Conservation (phyloP, 1,284 basidiomycete species). For the Cerrena zonata region DNA sequence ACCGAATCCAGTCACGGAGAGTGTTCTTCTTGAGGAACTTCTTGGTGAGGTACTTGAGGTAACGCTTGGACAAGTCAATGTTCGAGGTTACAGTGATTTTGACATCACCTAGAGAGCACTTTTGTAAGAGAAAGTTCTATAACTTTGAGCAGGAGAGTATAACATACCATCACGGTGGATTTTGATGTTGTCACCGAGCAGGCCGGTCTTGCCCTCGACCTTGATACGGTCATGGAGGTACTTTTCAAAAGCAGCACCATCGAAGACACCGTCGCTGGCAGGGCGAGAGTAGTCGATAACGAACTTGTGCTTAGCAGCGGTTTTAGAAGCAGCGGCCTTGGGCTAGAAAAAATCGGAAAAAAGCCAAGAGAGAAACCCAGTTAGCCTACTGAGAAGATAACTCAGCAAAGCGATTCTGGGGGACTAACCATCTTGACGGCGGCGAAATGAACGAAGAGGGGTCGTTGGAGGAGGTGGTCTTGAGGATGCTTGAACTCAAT, state of each 20-base stretch:
- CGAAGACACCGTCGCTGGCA: conserved; percentile 85
- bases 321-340: conserved; percentile 66
- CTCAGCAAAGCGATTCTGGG: conserved; percentile 80
- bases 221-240: conserved; percentile 93
- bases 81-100: conserved; percentile 78
- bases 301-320: conserved; percentile 81
- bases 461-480: conserved; percentile 20
- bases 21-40: conserved; percentile 92
- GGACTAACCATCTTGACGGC: conserved; percentile 63
- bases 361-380: conserved; percentile 35
- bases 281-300: conserved; percentile 92
- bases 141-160: conserved; percentile 7
- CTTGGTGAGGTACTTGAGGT: conserved; percentile 91
- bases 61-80: conserved; percentile 87
- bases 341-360: conserved; percentile 41
- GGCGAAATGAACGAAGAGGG: conserved; percentile 13
- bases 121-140: too few relatives aligned
- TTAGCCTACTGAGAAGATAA: conserved; percentile 88
- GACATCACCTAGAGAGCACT: conserved; percentile 48
- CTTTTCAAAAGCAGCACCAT: conserved; percentile 86
- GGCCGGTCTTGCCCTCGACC: conserved; percentile 74
- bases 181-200: conserved; percentile 82
- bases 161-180: conserved; percentile 74
- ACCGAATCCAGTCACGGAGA: conserved; percentile 82
- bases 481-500: conserved; percentile 19